Evolutionary conservation across 768 basidiomycete genomes (phyloP).

Genomic region (Lactifluus echinatus): DNA sequence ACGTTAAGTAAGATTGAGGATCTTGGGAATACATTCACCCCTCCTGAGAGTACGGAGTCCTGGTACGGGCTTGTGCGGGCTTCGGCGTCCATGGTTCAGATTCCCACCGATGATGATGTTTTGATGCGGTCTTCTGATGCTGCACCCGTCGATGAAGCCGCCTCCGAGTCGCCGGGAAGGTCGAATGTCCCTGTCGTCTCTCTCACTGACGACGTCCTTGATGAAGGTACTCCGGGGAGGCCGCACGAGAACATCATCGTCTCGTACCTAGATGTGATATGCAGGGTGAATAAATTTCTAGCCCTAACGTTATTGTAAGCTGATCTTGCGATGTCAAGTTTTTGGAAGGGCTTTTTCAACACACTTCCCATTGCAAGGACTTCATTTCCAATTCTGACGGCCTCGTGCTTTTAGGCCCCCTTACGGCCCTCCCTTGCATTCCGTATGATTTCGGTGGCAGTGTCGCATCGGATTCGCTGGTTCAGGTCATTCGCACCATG

Average conservation of each 20-base stretch:
- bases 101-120: conserved; percentile 13
- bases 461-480: conserved; percentile 77
- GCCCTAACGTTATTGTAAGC: background rate
- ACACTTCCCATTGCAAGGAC: conserved; percentile 81
- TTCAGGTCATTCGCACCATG: conserved; percentile 83
- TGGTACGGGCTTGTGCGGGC: conserved; percentile 51
- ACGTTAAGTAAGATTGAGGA: conserved; percentile 69
- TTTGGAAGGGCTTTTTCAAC: conserved; percentile 91
- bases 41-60: conserved; percentile 49
- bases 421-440: conserved; percentile 77
- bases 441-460: conserved; percentile 86
- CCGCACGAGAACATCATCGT: conserved; percentile 70
- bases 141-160: background rate
- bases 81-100: background rate
- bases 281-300: conserved; percentile 45
- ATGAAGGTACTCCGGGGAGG: conserved; percentile 26
- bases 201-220: conserved; percentile 9
- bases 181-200: background rate
- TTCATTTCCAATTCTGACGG: conserved; percentile 73
- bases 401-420: conserved; percentile 60
- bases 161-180: conserved; percentile 12
- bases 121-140: conserved; percentile 15
- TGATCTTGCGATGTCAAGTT: conserved; percentile 44
- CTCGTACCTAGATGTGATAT: conserved; percentile 70
- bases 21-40: conserved; percentile 50